phyloP scores from a whole-genome alignment of 805 yeast genomes.

The Yarrowia sp. region DNA sequence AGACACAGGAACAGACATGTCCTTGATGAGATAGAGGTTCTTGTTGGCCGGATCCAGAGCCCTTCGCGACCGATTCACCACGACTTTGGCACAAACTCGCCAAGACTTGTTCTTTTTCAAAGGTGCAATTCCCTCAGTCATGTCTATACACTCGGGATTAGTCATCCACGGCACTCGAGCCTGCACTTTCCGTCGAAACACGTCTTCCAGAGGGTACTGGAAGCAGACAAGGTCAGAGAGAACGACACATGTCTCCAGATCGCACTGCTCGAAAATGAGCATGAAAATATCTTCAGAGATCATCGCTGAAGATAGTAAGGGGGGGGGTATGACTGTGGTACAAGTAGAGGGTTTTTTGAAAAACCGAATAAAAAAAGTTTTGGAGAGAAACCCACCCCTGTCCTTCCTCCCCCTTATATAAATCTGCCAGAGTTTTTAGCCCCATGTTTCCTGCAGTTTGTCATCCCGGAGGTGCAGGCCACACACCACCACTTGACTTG shows the following conservation, averaged over 20 bases:
- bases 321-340: neutral
- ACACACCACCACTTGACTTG: neutral
- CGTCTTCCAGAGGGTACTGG: neutral
- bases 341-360: no score
- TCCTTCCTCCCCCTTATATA: no score
- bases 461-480: neutral
- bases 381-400: no score
- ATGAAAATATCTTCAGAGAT: neutral
- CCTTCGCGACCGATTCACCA: neutral
- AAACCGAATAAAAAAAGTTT: no score
- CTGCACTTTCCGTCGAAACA: neutral
- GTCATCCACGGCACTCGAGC: neutral
- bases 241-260: neutral
- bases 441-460: neutral
- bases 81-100: neutral
- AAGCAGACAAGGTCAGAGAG: neutral
- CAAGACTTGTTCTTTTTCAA: neutral
- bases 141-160: no score
- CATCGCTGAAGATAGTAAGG: neutral
- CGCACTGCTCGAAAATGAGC: neutral
- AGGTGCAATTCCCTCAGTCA: no score
- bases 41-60: neutral
- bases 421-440: no score
- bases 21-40: neutral
- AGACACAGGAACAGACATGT: neutral